These are phyloP conservation scores for Escovopsis sp. DNA, from an alignment of 2,329 filamentous ascomycete species.

Conservation along the genomic window DNA sequence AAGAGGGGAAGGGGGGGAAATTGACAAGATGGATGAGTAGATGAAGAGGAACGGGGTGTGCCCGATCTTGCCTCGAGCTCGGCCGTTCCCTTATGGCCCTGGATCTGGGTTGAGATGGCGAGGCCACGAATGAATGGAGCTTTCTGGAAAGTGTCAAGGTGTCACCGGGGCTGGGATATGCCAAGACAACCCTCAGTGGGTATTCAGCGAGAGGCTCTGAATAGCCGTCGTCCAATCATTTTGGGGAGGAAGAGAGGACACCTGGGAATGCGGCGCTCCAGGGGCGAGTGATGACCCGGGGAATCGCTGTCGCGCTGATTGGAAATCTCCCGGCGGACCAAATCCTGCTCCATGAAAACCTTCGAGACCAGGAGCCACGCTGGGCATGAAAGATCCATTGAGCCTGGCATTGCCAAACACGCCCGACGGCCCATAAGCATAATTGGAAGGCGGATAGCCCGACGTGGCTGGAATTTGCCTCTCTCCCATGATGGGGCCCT, in stretches of 20 bases:
- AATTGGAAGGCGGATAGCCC: constrained; percentile 20
- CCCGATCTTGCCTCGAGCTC: constrained; percentile 3
- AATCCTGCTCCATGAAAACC: constrained; percentile 15
- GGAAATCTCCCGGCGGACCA: constrained; percentile 27
- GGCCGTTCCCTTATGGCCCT: constrained; percentile 2
- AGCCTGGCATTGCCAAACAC: constrained; percentile 19
- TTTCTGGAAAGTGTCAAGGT: constrained; percentile 4
- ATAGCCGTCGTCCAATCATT: constrained; percentile 49
- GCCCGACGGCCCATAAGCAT: constrained; percentile 18
- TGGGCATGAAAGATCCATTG: constrained; percentile 15
- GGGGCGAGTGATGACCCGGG: constrained; percentile 23
- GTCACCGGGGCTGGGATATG: neutral
- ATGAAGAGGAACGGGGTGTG: constrained; percentile 2
- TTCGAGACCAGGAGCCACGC: constrained; percentile 15
- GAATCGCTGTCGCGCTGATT: constrained; percentile 31
- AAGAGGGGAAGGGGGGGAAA: too few species aligned
- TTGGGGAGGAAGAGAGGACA: constrained; percentile 27
- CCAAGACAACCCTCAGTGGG: constrained; percentile 25
- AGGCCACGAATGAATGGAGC: constrained; percentile 3
- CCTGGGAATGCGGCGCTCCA: constrained; percentile 19
- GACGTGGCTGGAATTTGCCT: constrained; percentile 23
- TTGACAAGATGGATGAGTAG: neutral
- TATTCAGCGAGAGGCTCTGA: constrained; percentile 58
- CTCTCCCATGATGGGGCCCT: constrained; percentile 25
- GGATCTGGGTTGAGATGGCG: constrained; percentile 1